Percentiles rank a stretch among this genome's conserved stretches.
Conservation (phyloP, 768 basidiomycete genomes). For the Pisolithus orientalis region DNA sequence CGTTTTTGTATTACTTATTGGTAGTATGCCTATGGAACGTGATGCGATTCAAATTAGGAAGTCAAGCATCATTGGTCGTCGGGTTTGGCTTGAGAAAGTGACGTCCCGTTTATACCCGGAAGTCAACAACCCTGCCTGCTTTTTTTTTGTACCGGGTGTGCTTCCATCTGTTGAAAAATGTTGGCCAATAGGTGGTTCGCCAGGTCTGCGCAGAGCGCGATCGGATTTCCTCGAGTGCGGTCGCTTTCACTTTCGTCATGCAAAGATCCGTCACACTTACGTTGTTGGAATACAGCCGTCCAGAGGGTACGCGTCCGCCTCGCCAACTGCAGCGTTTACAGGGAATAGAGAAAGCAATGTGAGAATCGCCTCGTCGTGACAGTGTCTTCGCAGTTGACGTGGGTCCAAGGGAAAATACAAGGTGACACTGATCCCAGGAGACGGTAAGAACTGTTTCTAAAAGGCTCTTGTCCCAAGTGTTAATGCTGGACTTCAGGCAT, state of each 20-base stretch:
- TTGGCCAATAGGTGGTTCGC: conserved; percentile 51
- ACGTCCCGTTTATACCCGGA: conserved; percentile 19
- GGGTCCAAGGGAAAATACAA: conserved; percentile 82
- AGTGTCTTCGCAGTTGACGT: conserved; percentile 1
- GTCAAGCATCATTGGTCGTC: background rate
- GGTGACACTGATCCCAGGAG: conserved; percentile 94
- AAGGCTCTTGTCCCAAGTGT: conserved; percentile 3
- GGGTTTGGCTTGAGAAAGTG: background rate
- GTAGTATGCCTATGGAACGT: background rate
- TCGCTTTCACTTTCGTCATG: background rate
- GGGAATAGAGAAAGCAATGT: conserved; percentile 87
- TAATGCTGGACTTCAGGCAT: conserved; percentile 57
- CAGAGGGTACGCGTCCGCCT: conserved; percentile 59
- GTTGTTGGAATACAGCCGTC: conserved; percentile 34
- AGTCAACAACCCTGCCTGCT: conserved; percentile 5
- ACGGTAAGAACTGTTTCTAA: conserved; percentile 51
- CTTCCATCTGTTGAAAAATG: conserved; percentile 38
- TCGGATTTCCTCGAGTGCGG: conserved; percentile 44
- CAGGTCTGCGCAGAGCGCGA: conserved; percentile 48
- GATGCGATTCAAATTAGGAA: background rate
- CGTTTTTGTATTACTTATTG: too few relatives aligned
- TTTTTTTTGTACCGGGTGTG: conserved; percentile 13
- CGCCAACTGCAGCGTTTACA: conserved; percentile 86
- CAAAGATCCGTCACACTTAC: conserved; percentile 6
- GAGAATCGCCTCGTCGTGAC: conserved; percentile 26